Percentiles rank a stretch among this genome's conserved stretches.
Conservation (phyloP, 2,329 filamentous ascomycete genomes). For the Chaetomium olivaceum region DNA sequence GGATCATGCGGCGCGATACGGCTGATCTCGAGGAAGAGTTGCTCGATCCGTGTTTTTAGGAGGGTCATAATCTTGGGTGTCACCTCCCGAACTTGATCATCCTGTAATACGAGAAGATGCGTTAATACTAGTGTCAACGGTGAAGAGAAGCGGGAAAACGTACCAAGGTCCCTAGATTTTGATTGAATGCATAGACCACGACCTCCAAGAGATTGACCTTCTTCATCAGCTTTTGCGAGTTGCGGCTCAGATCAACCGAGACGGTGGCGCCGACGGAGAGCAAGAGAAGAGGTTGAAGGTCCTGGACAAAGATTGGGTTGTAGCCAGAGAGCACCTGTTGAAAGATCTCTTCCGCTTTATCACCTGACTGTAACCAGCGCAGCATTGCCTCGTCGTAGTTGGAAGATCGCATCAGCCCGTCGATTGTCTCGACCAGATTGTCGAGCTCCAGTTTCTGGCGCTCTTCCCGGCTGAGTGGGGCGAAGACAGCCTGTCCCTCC, state of each 20-base stretch:
- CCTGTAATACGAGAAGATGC: slow-evolving; percentile 44
- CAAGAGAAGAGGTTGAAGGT: slow-evolving; percentile 61
- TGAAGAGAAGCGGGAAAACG: slow-evolving; percentile 36
- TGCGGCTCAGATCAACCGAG: slow-evolving; percentile 53
- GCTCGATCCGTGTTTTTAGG: slow-evolving; percentile 54
- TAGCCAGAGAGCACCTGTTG: slow-evolving; percentile 54
- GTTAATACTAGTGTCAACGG: slow-evolving; percentile 19
- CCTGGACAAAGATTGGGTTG: slow-evolving; percentile 54
- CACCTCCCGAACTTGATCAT: slow-evolving; percentile 56
- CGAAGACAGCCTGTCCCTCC: slow-evolving; percentile 41
- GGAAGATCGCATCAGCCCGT: slow-evolving; percentile 60
- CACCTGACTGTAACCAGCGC: slow-evolving; percentile 65
- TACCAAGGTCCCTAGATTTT: slow-evolving; percentile 52
- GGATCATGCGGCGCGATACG: slow-evolving; percentile 50
- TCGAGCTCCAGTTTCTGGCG: slow-evolving; percentile 57
- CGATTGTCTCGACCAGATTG: slow-evolving; percentile 59
- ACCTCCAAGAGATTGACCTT: slow-evolving; percentile 63
- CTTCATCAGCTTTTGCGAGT: slow-evolving; percentile 53
- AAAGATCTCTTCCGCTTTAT: slow-evolving; percentile 62
- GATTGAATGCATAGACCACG: slow-evolving; percentile 56
- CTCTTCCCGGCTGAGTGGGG: slow-evolving; percentile 45
- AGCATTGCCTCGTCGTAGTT: slow-evolving; percentile 64
- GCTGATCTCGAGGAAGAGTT: slow-evolving; percentile 53
- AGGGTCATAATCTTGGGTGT: slow-evolving; percentile 59
- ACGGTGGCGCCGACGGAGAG: slow-evolving; percentile 66